Base-by-base conservation (phyloP, 148 eudicot species). In the Vaccinium corymbosum region DNA sequence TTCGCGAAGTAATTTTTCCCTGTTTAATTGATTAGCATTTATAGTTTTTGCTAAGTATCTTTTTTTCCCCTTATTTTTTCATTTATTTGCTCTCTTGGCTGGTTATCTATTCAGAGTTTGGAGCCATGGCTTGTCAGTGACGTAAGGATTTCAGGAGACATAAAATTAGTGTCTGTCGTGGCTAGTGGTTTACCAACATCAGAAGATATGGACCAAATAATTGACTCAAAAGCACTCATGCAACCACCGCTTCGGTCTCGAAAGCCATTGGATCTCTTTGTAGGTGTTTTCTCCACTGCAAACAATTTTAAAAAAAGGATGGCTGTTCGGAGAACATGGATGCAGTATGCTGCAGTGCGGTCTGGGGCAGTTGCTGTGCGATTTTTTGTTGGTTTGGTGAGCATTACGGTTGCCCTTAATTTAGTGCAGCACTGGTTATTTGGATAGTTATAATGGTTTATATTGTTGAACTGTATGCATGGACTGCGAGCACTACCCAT, bases 321-420 rank as follows among this genome's bases (percentile, higher is more conserved):
- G 99, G 99, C 99, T 84, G 98, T 94, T 85, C 90, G 99, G 80
- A 93, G 99, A 83, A 93, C 99, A 12, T 97, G 99, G 99, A 97
- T 97, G 98, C 99, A 97, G 84, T 97, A 92, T 86, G 88, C 92
- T 76, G 89, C 89, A 83, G 99, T 97, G 79, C 94, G 94, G 35
- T 91, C 94, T 4, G 99, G 98, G 75, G 85, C 89, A 73, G 95
- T 93, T 84, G 98, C 93, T 53, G 97, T 93, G 79, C 99, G 97
- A 49, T 97, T 97, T 88, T 97, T 97, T 88, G 99, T 97, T 86
- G 99, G 99, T 83, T 88, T 97, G 95, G 99, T 97, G 78, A 91
- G 99, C 89, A 32, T 56, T 81, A 19, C 53, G 9, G 42, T 48
- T 70, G 22, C 78, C 82, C 27, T 1, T 38, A 22, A 46, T 84